These are phyloP conservation scores for Amanita rubescens DNA, from an alignment of 768 basidiomycete species.

Conservation along the genomic window DNA sequence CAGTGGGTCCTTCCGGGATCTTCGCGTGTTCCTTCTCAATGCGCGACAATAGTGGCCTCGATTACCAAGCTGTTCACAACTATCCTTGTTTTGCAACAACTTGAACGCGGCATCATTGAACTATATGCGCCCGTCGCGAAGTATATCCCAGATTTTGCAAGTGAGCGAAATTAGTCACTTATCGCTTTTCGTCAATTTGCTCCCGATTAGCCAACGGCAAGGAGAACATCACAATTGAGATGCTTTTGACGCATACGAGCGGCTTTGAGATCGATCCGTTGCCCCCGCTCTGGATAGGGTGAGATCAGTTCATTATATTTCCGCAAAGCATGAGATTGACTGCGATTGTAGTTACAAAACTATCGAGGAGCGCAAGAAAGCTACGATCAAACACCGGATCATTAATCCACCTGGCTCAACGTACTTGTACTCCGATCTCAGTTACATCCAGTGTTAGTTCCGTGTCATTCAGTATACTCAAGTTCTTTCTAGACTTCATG, in stretches of 20 bases:
- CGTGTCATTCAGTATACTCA: background rate
- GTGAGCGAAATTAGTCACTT: constrained; percentile 3
- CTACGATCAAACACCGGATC: constrained; percentile 15
- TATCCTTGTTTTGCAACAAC: constrained; percentile 19
- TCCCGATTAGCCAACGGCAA: constrained; percentile 13
- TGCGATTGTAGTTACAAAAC: constrained; percentile 16
- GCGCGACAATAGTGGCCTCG: constrained; percentile 19
- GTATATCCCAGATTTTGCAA: constrained; percentile 20
- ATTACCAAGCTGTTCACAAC: constrained; percentile 23
- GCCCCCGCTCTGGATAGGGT: constrained; percentile 21
- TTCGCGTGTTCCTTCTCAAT: background rate
- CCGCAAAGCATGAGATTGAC: too few species aligned
- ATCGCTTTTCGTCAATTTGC: background rate
- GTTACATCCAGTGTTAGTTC: too few species aligned
- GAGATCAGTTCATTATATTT: background rate
- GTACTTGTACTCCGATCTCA: constrained; percentile 23
- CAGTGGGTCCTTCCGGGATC: constrained; percentile 11
- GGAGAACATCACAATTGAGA: constrained; percentile 18
- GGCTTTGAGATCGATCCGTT: constrained; percentile 22
- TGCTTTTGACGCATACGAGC: constrained; percentile 23
- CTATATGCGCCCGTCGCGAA: constrained; percentile 16
- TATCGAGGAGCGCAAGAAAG: constrained; percentile 16
- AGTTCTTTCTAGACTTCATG: constrained; percentile 17
- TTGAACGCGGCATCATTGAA: constrained; percentile 15
- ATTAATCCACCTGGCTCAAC: constrained; percentile 16